phyloP scores from a whole-genome alignment of 257 asterid genomes.

The Plantago major region DNA sequence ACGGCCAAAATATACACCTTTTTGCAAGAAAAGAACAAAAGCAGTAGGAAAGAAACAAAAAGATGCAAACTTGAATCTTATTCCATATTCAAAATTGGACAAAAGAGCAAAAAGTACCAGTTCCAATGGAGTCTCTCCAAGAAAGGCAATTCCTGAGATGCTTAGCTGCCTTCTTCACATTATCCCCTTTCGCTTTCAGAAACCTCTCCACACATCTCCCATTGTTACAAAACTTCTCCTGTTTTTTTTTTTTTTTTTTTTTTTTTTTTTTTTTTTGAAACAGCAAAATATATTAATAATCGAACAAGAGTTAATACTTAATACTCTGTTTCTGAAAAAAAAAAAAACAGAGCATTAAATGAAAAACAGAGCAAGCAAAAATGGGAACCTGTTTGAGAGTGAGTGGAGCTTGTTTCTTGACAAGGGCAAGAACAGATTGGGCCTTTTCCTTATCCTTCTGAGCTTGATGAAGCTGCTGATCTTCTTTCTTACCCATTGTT shows the following conservation, averaged over 20 bases:
- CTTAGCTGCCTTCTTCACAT: conserved; percentile 84
- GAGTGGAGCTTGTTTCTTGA: conserved; percentile 76
- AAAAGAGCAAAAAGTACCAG: conserved; percentile 42
- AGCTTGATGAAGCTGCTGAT: conserved; percentile 27
- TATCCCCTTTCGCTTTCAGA: conserved; percentile 70
- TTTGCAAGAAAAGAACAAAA: no score
- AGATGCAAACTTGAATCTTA: no score
- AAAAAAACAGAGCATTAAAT: conserved; percentile 12
- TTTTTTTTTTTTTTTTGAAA: no score
- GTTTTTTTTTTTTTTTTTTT: conserved; percentile 7
- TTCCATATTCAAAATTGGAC: conserved; percentile 2
- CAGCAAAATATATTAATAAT: no score
- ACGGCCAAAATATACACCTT: no score
- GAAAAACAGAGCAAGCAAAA: conserved; percentile 5
- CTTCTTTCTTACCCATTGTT: conserved; percentile 66
- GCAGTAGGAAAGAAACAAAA: no score
- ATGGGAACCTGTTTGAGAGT: conserved; percentile 73
- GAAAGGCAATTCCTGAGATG: conserved; percentile 65
- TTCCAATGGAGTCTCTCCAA: conserved; percentile 85
- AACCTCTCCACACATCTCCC: conserved; percentile 74
- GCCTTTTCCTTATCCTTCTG: conserved; percentile 54
- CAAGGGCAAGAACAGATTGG: conserved; percentile 60
- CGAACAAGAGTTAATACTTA: no score
- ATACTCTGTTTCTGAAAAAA: no score
- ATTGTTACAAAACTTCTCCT: conserved; percentile 80